These are phyloP conservation scores for Drechslerella dactyloides DNA, from an alignment of 2,329 filamentous ascomycete species.

Conservation along the genomic window DNA sequence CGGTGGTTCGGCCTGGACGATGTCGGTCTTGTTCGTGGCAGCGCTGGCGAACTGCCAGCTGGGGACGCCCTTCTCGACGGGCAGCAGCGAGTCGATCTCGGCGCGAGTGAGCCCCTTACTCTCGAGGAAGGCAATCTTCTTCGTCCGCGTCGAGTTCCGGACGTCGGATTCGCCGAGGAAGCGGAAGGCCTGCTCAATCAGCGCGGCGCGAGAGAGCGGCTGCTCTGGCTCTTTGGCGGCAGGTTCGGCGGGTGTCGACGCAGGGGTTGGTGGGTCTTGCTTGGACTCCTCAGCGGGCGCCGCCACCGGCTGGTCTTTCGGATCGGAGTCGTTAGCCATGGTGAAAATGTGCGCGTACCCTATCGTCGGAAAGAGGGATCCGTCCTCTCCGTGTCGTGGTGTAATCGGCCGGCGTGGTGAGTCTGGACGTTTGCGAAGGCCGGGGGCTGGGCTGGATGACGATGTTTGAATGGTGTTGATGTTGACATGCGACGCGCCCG, in stretches of 20 bases:
- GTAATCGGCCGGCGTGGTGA: not conserved
- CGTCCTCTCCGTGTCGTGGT: not conserved
- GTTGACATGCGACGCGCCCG: conserved; percentile 49
- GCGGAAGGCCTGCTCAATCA: conserved; percentile 44
- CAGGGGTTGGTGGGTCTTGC: conserved; percentile 3
- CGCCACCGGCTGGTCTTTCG: conserved; percentile 27
- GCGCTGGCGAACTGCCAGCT: conserved; percentile 42
- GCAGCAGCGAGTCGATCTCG: conserved; percentile 41
- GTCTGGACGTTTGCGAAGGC: not conserved
- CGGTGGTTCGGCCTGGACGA: conserved; percentile 44
- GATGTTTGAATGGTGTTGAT: conserved; percentile 26
- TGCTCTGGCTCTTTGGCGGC: conserved; percentile 10
- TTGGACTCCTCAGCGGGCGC: conserved; percentile 7
- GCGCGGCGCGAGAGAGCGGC: conserved; percentile 20
- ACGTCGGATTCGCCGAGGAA: conserved; percentile 47
- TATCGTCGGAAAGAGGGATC: not conserved
- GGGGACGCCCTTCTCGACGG: conserved; percentile 40
- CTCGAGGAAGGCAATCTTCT: conserved; percentile 38
- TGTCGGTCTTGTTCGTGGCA: conserved; percentile 19
- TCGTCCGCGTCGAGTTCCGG: conserved; percentile 43
- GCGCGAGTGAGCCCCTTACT: conserved; percentile 47
- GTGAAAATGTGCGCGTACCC: conserved; percentile 10
- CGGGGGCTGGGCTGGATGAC: not conserved
- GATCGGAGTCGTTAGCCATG: conserved; percentile 45
- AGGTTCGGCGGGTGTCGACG: conserved; percentile 32